Evolutionary conservation across 306 rosid species (phyloP).

Genomic region (Rosa chinensis): DNA sequence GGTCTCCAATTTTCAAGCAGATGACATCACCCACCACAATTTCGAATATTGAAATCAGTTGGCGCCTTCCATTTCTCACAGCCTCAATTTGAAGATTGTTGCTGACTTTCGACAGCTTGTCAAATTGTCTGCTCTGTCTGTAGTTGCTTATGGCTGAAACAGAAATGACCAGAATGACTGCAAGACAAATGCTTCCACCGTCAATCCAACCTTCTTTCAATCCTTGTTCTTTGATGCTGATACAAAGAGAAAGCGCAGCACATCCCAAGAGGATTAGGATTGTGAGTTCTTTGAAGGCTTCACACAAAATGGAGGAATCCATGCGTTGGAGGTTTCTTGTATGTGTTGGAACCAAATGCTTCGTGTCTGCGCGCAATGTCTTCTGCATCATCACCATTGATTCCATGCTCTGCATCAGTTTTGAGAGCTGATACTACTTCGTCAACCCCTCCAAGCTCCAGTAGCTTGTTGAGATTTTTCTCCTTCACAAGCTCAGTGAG

Average conservation of each 20-base stretch:
- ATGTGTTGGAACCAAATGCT: constrained; percentile 37
- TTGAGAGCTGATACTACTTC: constrained; percentile 32
- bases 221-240: constrained; percentile 34
- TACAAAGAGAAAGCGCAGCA: constrained; percentile 39
- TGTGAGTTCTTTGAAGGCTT: constrained; percentile 40
- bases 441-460: constrained; percentile 32
- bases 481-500: constrained; percentile 37
- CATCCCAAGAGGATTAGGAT: constrained; percentile 35
- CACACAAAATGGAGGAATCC: constrained; percentile 32
- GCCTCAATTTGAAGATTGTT: constrained; percentile 37
- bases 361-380: constrained; percentile 16
- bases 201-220: constrained; percentile 44
- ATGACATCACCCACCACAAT: constrained; percentile 46
- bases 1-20: constrained; percentile 48
- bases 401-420: constrained; percentile 25
- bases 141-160: constrained; percentile 36
- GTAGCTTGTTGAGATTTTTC: constrained; percentile 26
- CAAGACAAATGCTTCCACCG: constrained; percentile 33
- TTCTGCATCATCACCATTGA: constrained; percentile 7
- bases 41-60: constrained; percentile 34
- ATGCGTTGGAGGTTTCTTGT: constrained; percentile 22
- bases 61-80: constrained; percentile 29
- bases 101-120: not conserved
- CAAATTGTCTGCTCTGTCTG: too few relatives aligned
- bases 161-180: constrained; percentile 30